Evolutionary conservation across 2,329 filamentous ascomycete genomes (phyloP).

Genomic region (Waltergamsia citrina): DNA sequence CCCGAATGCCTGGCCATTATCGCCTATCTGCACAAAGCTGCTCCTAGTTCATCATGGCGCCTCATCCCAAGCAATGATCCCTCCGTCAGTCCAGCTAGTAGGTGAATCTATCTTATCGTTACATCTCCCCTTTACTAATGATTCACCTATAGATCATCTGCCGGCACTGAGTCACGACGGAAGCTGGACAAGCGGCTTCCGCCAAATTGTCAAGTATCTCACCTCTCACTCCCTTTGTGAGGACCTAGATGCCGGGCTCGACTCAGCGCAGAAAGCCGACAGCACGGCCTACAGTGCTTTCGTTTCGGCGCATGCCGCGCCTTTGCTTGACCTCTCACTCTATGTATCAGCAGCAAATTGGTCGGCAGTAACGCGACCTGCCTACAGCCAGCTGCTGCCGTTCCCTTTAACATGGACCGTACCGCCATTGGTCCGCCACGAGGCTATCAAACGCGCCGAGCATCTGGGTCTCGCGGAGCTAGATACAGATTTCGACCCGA

Average conservation of each 20-base stretch:
- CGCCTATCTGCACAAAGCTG: constrained; percentile 59
- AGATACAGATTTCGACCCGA: constrained; percentile 46
- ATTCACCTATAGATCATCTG: constrained; percentile 46
- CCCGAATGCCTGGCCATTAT: constrained; percentile 81
- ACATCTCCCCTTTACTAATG: too few relatives aligned
- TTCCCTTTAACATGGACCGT: constrained; percentile 87
- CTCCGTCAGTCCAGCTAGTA: constrained; percentile 61
- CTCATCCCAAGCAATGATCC: constrained; percentile 67
- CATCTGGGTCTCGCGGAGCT: constrained; percentile 60
- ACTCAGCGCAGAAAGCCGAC: constrained; percentile 33
- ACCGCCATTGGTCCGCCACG: constrained; percentile 61
- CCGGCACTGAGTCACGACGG: constrained; percentile 43
- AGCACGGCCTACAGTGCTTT: constrained; percentile 53
- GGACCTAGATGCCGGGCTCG: constrained; percentile 29
- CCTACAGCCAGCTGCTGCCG: constrained; percentile 69
- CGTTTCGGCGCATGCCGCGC: constrained; percentile 63
- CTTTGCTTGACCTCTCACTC: constrained; percentile 75
- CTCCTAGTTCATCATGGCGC: constrained; percentile 53
- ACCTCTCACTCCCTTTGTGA: constrained; percentile 20
- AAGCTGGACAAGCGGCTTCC: constrained; percentile 50
- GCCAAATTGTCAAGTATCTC: constrained; percentile 50
- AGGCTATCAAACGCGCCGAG: constrained; percentile 60
- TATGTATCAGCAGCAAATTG: constrained; percentile 91
- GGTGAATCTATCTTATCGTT: constrained; percentile 25
- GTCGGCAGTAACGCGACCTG: constrained; percentile 63